Percentiles rank a stretch among this genome's conserved stretches.
phyloP scores from a whole-genome alignment of 768 basidiomycete species.

The Mrakia gelida region DNA sequence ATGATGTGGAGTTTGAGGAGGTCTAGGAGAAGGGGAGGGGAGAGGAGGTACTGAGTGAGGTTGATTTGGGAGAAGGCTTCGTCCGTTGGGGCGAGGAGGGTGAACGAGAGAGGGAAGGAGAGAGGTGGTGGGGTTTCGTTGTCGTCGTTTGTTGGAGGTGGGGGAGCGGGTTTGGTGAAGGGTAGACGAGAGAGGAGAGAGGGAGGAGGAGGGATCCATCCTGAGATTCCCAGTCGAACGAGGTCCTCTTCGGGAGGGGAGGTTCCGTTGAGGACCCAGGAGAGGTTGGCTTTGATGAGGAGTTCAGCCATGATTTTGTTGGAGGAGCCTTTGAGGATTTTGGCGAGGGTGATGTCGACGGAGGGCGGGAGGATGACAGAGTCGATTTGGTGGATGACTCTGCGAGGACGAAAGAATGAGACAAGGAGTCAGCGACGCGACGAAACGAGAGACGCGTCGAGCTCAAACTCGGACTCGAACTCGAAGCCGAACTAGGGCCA shows the following conservation, averaged over 20 bases:
- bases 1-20: slow-evolving; percentile 48
- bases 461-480: too few species aligned
- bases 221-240: slow-evolving; percentile 31
- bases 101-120: slow-evolving; percentile 55
- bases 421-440: not conserved
- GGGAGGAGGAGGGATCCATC: slow-evolving; percentile 4
- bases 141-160: not conserved
- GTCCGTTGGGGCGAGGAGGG: slow-evolving; percentile 84
- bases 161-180: not conserved
- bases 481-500: too few species aligned
- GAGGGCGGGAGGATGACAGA: slow-evolving; percentile 66
- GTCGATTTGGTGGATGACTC: slow-evolving; percentile 79
- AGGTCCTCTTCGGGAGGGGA: slow-evolving; percentile 38
- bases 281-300: slow-evolving; percentile 75
- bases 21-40: slow-evolving; percentile 38
- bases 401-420: slow-evolving; percentile 40
- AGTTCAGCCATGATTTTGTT: slow-evolving; percentile 71
- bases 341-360: slow-evolving; percentile 79
- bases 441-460: not conserved
- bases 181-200: not conserved
- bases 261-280: slow-evolving; percentile 82
- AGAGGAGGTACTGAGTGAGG: slow-evolving; percentile 53
- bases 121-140: not conserved
- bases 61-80: slow-evolving; percentile 85
- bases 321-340: slow-evolving; percentile 82